Percentiles rank a stretch among this genome's conserved stretches.
Conservation (phyloP, 2,329 filamentous ascomycete species). For the Hymenoscyphus fructigenus region DNA sequence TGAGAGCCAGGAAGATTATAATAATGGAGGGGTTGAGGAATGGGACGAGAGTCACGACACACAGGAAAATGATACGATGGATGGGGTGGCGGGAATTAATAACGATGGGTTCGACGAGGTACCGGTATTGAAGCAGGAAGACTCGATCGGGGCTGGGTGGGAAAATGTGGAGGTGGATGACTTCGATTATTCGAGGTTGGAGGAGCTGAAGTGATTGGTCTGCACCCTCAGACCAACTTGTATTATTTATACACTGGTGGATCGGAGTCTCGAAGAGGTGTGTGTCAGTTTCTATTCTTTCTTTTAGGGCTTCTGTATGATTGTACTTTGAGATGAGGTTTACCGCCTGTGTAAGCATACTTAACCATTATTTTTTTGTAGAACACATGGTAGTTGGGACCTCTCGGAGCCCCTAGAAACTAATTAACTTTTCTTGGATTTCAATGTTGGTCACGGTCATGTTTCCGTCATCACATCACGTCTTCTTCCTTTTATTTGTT, state of each 20-base stretch:
- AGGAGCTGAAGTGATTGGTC: slow-evolving; percentile 20
- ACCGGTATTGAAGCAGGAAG: background rate
- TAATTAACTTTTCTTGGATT: too few species aligned
- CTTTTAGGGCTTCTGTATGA: background rate
- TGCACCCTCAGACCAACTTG: slow-evolving; percentile 3
- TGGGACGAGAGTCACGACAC: slow-evolving; percentile 5
- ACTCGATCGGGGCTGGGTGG: background rate
- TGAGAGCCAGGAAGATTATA: background rate
- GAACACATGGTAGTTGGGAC: background rate
- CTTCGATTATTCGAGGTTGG: slow-evolving; percentile 21
- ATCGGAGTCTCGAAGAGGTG: background rate
- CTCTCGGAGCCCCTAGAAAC: too few species aligned
- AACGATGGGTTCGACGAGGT: background rate
- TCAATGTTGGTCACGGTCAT: too few species aligned
- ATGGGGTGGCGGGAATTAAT: background rate
- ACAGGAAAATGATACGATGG: background rate
- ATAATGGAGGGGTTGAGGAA: background rate
- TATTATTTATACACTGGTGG: background rate
- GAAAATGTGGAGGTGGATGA: slow-evolving; percentile 16
- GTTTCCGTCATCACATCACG: too few species aligned
- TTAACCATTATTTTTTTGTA: slow-evolving; percentile 3
- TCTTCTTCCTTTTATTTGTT: too few species aligned
- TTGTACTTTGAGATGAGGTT: background rate
- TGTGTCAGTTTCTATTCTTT: background rate
- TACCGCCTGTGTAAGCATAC: slow-evolving; percentile 1